A percentile compares a stretch with the other conserved stretches of the same genome.
Evolutionary conservation across 129 eudicot species (phyloP).

Genomic region (Tagetes patula): DNA sequence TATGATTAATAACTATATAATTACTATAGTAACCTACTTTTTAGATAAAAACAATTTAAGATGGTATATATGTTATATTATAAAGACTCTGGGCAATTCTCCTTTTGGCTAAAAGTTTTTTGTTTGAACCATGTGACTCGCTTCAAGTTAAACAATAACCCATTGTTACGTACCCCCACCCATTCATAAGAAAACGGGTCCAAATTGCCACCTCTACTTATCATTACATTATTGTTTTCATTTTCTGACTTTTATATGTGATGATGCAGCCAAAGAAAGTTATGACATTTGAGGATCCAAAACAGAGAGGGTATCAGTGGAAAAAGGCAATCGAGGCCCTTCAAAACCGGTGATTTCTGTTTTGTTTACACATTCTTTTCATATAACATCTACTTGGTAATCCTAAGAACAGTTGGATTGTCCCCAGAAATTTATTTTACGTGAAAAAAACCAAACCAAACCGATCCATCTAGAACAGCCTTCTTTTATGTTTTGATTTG

Average conservation of each 20-base stretch:
- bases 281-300: conserved; percentile 79
- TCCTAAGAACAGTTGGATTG: conserved; percentile 38
- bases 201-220: not conserved
- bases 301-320: conserved; percentile 92
- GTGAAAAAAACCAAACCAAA: not conserved
- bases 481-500: conserved; percentile 20
- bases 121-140: not conserved
- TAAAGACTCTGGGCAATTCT: not conserved
- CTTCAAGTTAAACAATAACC: not conserved
- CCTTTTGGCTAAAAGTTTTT: not conserved
- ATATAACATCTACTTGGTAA: conserved; percentile 38
- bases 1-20: not conserved
- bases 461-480: conserved; percentile 16
- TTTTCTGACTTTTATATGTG: not conserved
- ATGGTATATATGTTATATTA: not conserved
- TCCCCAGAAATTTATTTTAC: conserved; percentile 31
- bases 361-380: conserved; percentile 46
- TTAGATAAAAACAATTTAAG: not conserved
- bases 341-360: conserved; percentile 67
- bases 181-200: not conserved
- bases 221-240: not conserved
- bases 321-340: conserved; percentile 90
- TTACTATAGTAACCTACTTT: not conserved
- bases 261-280: conserved; percentile 89
- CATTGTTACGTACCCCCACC: too few relatives aligned